phyloP scores from a whole-genome alignment of 768 basidiomycete genomes.

The Fibroporia radiculosa region DNA sequence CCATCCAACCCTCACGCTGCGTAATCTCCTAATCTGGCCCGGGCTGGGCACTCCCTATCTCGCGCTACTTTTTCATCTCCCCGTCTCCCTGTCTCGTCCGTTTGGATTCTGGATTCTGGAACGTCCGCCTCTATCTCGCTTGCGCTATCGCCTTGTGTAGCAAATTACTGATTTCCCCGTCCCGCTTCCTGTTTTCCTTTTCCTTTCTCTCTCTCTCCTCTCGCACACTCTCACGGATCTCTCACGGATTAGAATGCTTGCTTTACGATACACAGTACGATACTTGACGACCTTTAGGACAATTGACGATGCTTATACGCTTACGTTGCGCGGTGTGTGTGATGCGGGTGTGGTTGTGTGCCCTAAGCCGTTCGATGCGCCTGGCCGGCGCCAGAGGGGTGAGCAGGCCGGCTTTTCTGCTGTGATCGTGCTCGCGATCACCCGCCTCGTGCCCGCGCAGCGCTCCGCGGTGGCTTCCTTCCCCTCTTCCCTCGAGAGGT shows the following conservation, averaged over 20 bases:
- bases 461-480: too few relatives aligned
- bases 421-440: too few relatives aligned
- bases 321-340: too few relatives aligned
- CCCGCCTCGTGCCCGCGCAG: too few relatives aligned
- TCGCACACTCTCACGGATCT: constrained; percentile 2
- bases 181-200: background rate
- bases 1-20: background rate
- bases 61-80: background rate
- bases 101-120: background rate
- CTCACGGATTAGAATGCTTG: background rate
- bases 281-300: too few relatives aligned
- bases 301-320: too few relatives aligned
- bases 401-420: too few relatives aligned
- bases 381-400: too few relatives aligned
- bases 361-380: too few relatives aligned
- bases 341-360: too few relatives aligned
- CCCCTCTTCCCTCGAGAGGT: too few relatives aligned
- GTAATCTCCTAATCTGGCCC: background rate
- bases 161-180: constrained; percentile 3
- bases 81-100: background rate
- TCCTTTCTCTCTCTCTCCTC: background rate
- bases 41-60: background rate
- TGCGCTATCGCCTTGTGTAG: background rate
- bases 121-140: background rate
- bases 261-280: constrained; percentile 4